A percentile compares a stretch with the other conserved stretches of the same genome.
phyloP scores from a whole-genome alignment of 2,329 filamentous ascomycete species.

The Penicillium sp. region DNA sequence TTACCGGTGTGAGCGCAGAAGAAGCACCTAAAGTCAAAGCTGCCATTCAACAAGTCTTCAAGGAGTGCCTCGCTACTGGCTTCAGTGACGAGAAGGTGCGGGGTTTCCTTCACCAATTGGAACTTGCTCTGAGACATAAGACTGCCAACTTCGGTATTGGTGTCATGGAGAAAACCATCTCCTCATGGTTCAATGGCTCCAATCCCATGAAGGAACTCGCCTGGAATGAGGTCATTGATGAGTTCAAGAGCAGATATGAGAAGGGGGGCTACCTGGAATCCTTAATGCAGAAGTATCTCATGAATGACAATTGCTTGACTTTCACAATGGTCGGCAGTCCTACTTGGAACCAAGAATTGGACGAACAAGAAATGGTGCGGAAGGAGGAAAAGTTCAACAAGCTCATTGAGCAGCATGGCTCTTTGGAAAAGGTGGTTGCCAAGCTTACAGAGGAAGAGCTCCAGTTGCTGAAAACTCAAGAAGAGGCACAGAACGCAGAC shows the following conservation, averaged over 20 bases:
- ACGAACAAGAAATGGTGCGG: conserved; percentile 65
- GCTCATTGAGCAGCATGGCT: conserved; percentile 59
- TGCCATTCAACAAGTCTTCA: conserved; percentile 63
- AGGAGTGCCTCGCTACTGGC: conserved; percentile 61
- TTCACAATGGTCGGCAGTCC: conserved; percentile 90
- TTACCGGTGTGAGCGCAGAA: conserved; percentile 77
- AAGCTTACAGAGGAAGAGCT: conserved; percentile 70
- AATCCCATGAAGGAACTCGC: conserved; percentile 84
- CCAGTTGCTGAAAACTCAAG: conserved; percentile 70
- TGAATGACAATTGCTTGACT: conserved; percentile 76
- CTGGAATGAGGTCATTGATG: conserved; percentile 79
- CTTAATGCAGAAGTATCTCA: conserved; percentile 77
- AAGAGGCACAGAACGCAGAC: conserved; percentile 73
- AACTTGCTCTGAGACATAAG: conserved; percentile 87
- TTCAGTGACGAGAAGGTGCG: conserved; percentile 88
- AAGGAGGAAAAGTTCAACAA: conserved; percentile 66
- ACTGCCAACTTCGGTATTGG: conserved; percentile 90
- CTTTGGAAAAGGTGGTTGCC: conserved; percentile 60
- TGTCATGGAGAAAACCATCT: conserved; percentile 76
- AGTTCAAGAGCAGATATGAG: conserved; percentile 68
- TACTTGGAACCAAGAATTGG: conserved; percentile 64
- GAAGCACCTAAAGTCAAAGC: conserved; percentile 70
- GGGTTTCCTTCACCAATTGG: conserved; percentile 84
- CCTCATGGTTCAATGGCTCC: conserved; percentile 89
- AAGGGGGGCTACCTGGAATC: conserved; percentile 72